phyloP scores from a whole-genome alignment of 2,329 filamentous ascomycete species.

The Colletotrichum shisoi region DNA sequence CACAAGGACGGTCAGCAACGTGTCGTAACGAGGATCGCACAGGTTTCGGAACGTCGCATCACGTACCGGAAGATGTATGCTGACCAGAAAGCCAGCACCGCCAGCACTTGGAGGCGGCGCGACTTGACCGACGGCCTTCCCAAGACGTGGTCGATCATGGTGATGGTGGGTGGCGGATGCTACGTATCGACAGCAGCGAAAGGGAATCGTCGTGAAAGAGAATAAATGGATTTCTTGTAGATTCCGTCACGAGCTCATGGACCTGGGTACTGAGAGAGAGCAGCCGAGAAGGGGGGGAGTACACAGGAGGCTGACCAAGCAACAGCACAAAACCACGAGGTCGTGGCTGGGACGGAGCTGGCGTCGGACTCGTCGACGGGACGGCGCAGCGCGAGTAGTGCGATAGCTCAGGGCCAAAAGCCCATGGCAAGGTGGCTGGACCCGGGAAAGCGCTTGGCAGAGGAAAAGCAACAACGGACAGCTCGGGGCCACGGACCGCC shows the following conservation, averaged over 20 bases:
- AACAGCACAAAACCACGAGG: conserved; percentile 28
- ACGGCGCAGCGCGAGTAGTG: conserved; percentile 38
- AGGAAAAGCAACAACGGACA: not conserved
- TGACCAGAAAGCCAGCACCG: conserved; percentile 91
- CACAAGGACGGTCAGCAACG: not conserved
- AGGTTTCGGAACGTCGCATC: not conserved
- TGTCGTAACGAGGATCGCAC: not conserved
- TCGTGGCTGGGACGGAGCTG: conserved; percentile 28
- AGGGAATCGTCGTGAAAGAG: not conserved
- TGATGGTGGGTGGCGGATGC: conserved; percentile 47
- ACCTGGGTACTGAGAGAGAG: conserved; percentile 8
- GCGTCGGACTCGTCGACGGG: conserved; percentile 30
- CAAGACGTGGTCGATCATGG: conserved; percentile 84
- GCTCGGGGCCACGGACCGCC: conserved; percentile 29
- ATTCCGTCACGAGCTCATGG: conserved; percentile 8
- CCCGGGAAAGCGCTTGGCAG: conserved; percentile 26
- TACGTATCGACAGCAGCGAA: conserved; percentile 1
- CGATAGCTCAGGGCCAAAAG: conserved; percentile 26
- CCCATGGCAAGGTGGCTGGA: conserved; percentile 26
- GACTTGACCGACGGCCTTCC: conserved; percentile 91
- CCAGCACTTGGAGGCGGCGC: conserved; percentile 88
- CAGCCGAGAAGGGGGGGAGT: not conserved
- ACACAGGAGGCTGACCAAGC: conserved; percentile 22
- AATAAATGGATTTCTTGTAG: conserved; percentile 12
- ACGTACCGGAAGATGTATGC: conserved; percentile 77